phyloP scores from a whole-genome alignment of 1,139 yeast genomes.

The Zygoascus hellenicus region DNA sequence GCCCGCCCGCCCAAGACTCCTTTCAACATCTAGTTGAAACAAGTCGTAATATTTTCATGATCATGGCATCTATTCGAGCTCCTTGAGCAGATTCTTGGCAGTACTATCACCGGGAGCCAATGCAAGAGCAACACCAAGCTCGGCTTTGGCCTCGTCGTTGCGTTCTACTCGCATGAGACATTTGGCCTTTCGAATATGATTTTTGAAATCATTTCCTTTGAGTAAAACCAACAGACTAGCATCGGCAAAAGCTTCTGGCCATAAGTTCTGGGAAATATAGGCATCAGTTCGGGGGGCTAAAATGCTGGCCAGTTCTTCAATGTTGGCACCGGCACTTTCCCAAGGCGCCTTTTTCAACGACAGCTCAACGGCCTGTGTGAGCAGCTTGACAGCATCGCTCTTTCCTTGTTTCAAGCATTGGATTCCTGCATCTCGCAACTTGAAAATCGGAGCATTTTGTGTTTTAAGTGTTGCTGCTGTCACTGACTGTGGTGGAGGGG shows the following conservation, averaged over 20 bases:
- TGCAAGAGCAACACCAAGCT: slow-evolving; percentile 71
- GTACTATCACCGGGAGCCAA: slow-evolving; percentile 45
- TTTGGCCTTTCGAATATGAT: slow-evolving; percentile 76
- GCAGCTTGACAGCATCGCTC: slow-evolving; percentile 68
- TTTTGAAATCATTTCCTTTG: slow-evolving; percentile 61
- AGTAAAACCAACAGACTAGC: slow-evolving; percentile 69
- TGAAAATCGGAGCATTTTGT: slow-evolving; percentile 56
- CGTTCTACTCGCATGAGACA: slow-evolving; percentile 66
- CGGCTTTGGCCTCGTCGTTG: slow-evolving; percentile 65
- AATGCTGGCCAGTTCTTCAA: slow-evolving; percentile 70
- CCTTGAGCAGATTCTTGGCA: slow-evolving; percentile 32
- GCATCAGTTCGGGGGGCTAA: slow-evolving; percentile 83
- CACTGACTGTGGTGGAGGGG: slow-evolving; percentile 53
- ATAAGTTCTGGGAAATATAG: slow-evolving; percentile 56
- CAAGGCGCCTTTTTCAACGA: slow-evolving; percentile 76
- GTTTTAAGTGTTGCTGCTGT: slow-evolving; percentile 31
- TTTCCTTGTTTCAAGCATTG: slow-evolving; percentile 56
- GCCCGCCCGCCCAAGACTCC: too few species aligned
- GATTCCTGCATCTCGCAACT: slow-evolving; percentile 69
- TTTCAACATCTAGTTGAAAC: too few species aligned
- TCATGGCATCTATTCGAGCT: slow-evolving; percentile 18
- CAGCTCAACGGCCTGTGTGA: slow-evolving; percentile 75
- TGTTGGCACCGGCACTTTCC: slow-evolving; percentile 74
- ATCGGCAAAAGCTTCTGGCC: slow-evolving; percentile 73
- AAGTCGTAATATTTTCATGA: too few species aligned